These are phyloP conservation scores for Penicillium maclennaniae DNA, from an alignment of 495 filamentous ascomycete genomes.

Conservation along the genomic window DNA sequence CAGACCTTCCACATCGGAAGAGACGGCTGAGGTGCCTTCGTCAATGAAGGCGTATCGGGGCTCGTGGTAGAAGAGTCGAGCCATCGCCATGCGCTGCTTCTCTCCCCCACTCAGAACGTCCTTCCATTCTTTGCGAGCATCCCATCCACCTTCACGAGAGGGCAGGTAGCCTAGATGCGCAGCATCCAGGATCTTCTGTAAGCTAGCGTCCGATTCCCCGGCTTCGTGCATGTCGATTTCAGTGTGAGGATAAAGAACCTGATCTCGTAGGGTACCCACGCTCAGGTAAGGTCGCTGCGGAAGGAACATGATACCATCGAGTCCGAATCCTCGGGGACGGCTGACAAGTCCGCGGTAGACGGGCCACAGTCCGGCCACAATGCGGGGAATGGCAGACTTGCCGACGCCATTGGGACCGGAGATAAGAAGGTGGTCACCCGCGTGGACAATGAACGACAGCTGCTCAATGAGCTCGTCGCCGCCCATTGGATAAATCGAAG, in stretches of 20 bases:
- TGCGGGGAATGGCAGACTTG: conserved; percentile 83
- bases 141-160: conserved; percentile 92
- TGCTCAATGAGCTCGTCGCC: conserved; percentile 89
- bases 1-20: conserved; percentile 88
- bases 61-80: conserved; percentile 89
- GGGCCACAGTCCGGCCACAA: conserved; percentile 93
- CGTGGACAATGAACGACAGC: conserved; percentile 79
- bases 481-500: conserved; percentile 69
- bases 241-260: conserved; percentile 96
- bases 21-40: conserved; percentile 91
- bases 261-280: conserved; percentile 92
- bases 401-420: conserved; percentile 94
- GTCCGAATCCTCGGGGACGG: conserved; percentile 71
- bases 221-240: conserved; percentile 89
- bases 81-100: conserved; percentile 92
- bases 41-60: conserved; percentile 91
- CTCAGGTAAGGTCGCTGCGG: conserved; percentile 92
- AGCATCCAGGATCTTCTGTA: conserved; percentile 73
- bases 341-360: conserved; percentile 89
- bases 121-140: conserved; percentile 96
- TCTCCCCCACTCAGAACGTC: conserved; percentile 96
- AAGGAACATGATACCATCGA: conserved; percentile 96
- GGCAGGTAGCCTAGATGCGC: conserved; percentile 86
- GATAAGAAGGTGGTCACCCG: conserved; percentile 90
- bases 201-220: conserved; percentile 66